phyloP scores from a whole-genome alignment of 257 asterid genomes.

The Capsicum rhomboideum region DNA sequence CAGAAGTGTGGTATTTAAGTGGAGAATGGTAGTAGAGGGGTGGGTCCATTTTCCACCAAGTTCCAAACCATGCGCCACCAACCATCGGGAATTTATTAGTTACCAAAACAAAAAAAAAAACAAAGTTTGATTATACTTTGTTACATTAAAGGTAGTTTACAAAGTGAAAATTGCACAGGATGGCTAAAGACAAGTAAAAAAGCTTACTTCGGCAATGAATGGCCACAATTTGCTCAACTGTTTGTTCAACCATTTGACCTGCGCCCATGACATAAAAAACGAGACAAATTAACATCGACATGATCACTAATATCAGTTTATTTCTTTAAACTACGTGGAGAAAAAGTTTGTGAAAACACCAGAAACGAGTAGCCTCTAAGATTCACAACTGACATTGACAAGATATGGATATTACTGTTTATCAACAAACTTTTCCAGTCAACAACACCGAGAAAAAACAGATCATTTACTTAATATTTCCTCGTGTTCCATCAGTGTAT shows the following conservation, averaged over 20 bases:
- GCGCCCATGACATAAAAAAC: constrained; percentile 15
- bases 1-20: not conserved
- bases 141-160: not conserved
- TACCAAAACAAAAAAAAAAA: not conserved
- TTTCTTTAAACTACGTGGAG: not conserved
- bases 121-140: not conserved
- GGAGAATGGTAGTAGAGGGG: not conserved
- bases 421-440: not conserved
- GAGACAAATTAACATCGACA: not conserved
- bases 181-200: not conserved
- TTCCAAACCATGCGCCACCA: not conserved
- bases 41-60: not conserved
- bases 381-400: not conserved
- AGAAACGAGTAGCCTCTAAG: not conserved
- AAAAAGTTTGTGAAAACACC: not conserved
- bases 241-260: constrained; percentile 98
- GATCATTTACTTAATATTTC: not conserved
- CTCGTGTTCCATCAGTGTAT: not conserved
- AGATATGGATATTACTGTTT: not conserved
- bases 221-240: constrained; percentile 94
- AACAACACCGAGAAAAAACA: not conserved
- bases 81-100: not conserved
- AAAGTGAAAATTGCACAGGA: not conserved
- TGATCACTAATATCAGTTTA: not conserved
- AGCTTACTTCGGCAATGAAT: constrained; percentile 90